phyloP scores from a whole-genome alignment of 164 flowering plant genomes.

The Tetrastigma voinierianum region DNA sequence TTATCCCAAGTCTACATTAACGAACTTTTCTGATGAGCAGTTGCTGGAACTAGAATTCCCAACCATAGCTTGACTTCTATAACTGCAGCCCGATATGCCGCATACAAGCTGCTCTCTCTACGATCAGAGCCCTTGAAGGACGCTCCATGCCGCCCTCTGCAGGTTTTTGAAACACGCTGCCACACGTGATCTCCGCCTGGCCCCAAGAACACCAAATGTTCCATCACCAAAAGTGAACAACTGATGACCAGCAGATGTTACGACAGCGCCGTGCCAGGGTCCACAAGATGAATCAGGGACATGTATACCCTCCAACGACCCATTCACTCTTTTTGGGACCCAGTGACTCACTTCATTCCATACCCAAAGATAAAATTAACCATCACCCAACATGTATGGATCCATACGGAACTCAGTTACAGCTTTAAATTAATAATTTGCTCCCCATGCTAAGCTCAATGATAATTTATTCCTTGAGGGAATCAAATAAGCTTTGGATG shows the following conservation, averaged over 20 bases:
- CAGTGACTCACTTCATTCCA: slow-evolving; percentile 96
- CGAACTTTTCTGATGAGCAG: slow-evolving; percentile 88
- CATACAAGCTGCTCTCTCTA: slow-evolving; percentile 97
- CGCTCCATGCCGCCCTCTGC: slow-evolving; percentile 98
- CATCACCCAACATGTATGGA: slow-evolving; percentile 96
- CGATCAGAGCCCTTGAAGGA: slow-evolving; percentile 93
- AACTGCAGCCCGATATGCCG: slow-evolving; percentile 99
- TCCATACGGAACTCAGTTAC: slow-evolving; percentile 90
- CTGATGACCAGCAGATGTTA: slow-evolving; percentile 94
- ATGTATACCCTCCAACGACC: slow-evolving; percentile 92
- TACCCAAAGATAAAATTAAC: slow-evolving; percentile 88
- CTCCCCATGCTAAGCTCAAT: slow-evolving; percentile 97
- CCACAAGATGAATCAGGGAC: slow-evolving; percentile 95
- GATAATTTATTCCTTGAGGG: slow-evolving; percentile 70
- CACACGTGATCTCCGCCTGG: slow-evolving; percentile 96
- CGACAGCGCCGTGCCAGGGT: slow-evolving; percentile 98
- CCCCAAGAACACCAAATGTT: slow-evolving; percentile 97
- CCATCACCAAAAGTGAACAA: slow-evolving; percentile 98
- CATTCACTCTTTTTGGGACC: slow-evolving; percentile 92
- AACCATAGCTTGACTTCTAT: slow-evolving; percentile 97
- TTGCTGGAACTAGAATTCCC: slow-evolving; percentile 94
- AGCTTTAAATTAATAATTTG: too few species aligned
- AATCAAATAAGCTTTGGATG: slow-evolving; percentile 94
- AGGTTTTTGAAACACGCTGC: slow-evolving; percentile 70
- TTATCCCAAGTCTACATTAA: slow-evolving; percentile 99